Evolutionary conservation across 148 eudicot genomes (phyloP).

Genomic region (Nepenthes mirabilis): DNA sequence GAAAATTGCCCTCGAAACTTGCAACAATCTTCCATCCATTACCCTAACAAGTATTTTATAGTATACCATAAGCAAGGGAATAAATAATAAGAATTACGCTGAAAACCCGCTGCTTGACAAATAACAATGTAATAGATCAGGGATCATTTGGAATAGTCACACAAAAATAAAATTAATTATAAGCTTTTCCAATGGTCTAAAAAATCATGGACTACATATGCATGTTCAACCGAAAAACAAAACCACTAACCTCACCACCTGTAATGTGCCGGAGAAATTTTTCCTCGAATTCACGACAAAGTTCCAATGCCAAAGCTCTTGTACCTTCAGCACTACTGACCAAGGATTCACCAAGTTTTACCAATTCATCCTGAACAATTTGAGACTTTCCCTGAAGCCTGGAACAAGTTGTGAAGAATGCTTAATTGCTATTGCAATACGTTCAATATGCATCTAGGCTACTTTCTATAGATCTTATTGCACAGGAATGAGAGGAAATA

Average conservation of each 20-base stretch:
- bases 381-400: constrained; percentile 99
- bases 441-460: too few species aligned
- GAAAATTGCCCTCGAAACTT: constrained; percentile 94
- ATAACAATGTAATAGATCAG: too few species aligned
- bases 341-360: constrained; percentile 91
- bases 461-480: too few species aligned
- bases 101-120: too few species aligned
- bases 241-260: constrained; percentile 76
- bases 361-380: constrained; percentile 82
- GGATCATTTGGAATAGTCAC: too few species aligned
- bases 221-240: not conserved
- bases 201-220: not conserved
- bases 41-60: constrained; percentile 36
- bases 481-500: too few species aligned
- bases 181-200: not conserved
- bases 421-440: too few species aligned
- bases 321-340: constrained; percentile 90
- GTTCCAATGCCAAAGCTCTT: constrained; percentile 91
- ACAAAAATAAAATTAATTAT: too few species aligned
- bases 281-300: constrained; percentile 99
- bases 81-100: not conserved
- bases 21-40: constrained; percentile 94
- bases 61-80: not conserved
- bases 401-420: constrained; percentile 3
- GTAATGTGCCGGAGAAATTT: constrained; percentile 82